Evolutionary conservation across 768 basidiomycete genomes (phyloP), one percentile per base, ranked within the genome.

Genomic region (Phanerodontia chrysosporium): DNA sequence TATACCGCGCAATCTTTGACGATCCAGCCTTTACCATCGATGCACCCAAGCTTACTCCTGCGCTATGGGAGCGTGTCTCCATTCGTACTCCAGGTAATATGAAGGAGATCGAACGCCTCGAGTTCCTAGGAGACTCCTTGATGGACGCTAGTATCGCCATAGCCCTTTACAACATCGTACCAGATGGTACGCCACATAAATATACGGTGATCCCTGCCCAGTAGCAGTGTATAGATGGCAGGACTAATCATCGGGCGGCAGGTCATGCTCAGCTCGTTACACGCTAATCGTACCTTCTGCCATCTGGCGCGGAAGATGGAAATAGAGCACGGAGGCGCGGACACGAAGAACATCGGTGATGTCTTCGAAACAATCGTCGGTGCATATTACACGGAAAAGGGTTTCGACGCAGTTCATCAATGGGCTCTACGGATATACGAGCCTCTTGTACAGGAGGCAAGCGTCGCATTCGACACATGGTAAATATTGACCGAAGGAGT

Each of bases 91-190:
- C 56, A 1, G 59, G 61, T 18, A 51, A 62, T 3, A 45, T 39
- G 8, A 55, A 55, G 3, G 66, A 67, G 61, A 73, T 73, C 64
- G 75, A 80, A 49, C 73, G 78, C 21, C 58, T 80, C 48, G 80
- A 81, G 64, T 80, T 79, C 64, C 62, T 80, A 13, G 80, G 80
- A 1, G 80, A 80, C 58, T 74, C 77, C 28, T 67, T 78, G 54
- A 78, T 81, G 71, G 72, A 77, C 62, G 73, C 76, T 57, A 67
- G 71, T 29, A 68, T 80, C 22, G 75, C 74, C 9, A 70, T 75
- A 46, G 72, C 71, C 56, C 71, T 82, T 1, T 76, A 74, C 60
- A 67, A 66, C n/a, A 62, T 63, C 48, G 53, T 62, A 12, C 69
- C 71, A 5, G 48, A 66, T 16, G 71, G 68, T 3, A 59, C 60